Base-by-base conservation (phyloP, 306 rosid genomes). In the Canavalia gladiata region DNA sequence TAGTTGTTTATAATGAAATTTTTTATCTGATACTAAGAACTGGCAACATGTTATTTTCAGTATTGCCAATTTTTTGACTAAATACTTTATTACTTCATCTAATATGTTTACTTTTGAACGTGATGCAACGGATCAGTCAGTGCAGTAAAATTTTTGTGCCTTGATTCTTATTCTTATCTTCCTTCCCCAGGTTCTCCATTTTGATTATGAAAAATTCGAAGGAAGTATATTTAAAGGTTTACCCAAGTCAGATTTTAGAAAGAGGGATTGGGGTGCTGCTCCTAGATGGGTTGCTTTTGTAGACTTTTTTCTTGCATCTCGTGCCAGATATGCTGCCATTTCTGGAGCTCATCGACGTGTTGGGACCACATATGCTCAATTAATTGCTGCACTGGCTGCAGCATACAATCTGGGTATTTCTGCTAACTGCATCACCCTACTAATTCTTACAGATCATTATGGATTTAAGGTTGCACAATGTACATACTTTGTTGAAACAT, bases 241-340 rank as follows among this genome's bases (percentile, higher is more conserved):
- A 47, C 88, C 60, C 47, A 88, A 72, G 65, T 87, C 79, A 35
- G 88, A 87, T 10, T 92, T 90, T 82, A 88, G 97, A 84, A 86
- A 49, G 65, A 92, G 83, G 85, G 97, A 92, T 72, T 92, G 97
- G 94, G 94, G 97, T n/a, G 87, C 94, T 1, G 91, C 97, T 6
- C 97, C 97, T 12, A 89, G 97, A 87, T 90, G 94, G 97, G 97
- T 92, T 72, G 94, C 94, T 39, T 92, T 92, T 84, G 97, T 92
- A 49, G 94, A 92, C 77, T 92, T 92, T 81, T 92, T 92, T 84
- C 91, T 92, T 50, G 97, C 97, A 7, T 86, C 97, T 33, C 91
- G 89, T 3, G 92, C 97, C 34, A 90, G 82, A 70, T 76, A 86
- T 86, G 94, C 87, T 62, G 89, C 85, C 54, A 82, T 90, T 35